phyloP scores from a whole-genome alignment of 2,329 filamentous ascomycete species.

The Seiridium unicorne region DNA sequence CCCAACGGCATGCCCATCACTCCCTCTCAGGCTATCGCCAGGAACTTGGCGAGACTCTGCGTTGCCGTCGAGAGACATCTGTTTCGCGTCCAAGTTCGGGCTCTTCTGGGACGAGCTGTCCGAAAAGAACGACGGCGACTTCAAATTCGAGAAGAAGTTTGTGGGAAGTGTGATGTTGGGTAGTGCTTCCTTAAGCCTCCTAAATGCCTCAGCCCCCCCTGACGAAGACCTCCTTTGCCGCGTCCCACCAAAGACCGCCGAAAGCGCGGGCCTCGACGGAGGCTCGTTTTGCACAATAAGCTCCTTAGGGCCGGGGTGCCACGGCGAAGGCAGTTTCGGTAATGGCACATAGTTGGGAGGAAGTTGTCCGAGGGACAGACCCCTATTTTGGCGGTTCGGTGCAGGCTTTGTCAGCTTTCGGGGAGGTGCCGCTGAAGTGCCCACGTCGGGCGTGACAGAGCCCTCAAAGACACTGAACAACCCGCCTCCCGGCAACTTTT shows the following conservation, averaged over 20 bases:
- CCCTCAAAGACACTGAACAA: slow-evolving; percentile 34
- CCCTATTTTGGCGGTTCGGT: slow-evolving; percentile 20
- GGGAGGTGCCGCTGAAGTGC: background rate
- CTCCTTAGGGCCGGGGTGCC: slow-evolving; percentile 39
- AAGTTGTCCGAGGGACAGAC: slow-evolving; percentile 25
- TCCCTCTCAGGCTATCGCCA: background rate
- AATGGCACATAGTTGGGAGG: slow-evolving; percentile 16
- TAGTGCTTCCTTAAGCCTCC: slow-evolving; percentile 53
- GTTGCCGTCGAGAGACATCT: slow-evolving; percentile 13
- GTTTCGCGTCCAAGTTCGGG: slow-evolving; percentile 17
- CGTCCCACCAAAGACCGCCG: slow-evolving; percentile 44
- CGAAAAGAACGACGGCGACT: slow-evolving; percentile 37
- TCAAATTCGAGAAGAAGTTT: slow-evolving; percentile 34
- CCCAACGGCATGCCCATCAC: background rate
- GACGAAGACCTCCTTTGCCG: slow-evolving; percentile 53
- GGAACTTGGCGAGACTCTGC: slow-evolving; percentile 15
- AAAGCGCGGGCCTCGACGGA: slow-evolving; percentile 35
- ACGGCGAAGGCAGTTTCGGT: slow-evolving; percentile 31
- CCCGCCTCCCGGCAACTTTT: slow-evolving; percentile 34
- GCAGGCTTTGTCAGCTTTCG: slow-evolving; percentile 7
- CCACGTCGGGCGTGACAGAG: slow-evolving; percentile 20
- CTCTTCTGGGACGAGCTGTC: slow-evolving; percentile 27
- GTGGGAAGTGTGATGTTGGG: slow-evolving; percentile 52
- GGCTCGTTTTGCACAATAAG: slow-evolving; percentile 30
- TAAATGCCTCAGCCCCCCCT: slow-evolving; percentile 55